These are phyloP conservation scores for Sporothrix globosa DNA, from an alignment of 2,329 filamentous ascomycete genomes.

Conservation along the genomic window DNA sequence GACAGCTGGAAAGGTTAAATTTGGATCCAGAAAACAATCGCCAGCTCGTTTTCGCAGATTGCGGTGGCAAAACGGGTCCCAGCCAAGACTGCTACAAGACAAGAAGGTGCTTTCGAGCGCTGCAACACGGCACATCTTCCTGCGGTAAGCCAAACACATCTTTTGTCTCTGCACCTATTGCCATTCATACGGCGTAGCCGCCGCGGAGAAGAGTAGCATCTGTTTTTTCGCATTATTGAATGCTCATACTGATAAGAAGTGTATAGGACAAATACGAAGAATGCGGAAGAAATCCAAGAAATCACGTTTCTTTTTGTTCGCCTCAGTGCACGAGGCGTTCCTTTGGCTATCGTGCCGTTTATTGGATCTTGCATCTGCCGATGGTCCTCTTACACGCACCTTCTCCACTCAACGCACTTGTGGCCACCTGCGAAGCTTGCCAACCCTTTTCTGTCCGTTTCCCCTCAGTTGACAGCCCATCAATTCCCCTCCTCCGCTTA, in stretches of 20 bases:
- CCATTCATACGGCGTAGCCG: too few species aligned
- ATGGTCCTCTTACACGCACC: constrained; percentile 27
- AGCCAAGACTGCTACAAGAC: constrained; percentile 6
- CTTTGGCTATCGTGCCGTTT: constrained; percentile 8
- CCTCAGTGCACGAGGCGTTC: background rate
- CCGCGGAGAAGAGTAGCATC: too few species aligned
- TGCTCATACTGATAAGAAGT: background rate
- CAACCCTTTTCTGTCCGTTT: constrained; percentile 26
- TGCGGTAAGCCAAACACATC: background rate
- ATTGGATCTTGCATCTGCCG: constrained; percentile 37
- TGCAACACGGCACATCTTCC: constrained; percentile 23
- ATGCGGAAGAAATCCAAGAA: background rate
- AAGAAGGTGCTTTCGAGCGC: background rate
- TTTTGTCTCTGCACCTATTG: background rate
- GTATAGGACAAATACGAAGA: background rate
- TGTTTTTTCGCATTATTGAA: background rate
- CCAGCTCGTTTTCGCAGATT: background rate
- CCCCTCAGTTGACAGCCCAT: constrained; percentile 31
- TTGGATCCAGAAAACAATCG: constrained; percentile 20
- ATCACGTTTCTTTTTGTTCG: background rate
- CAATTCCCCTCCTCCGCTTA: constrained; percentile 1
- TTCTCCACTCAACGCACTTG: constrained; percentile 32
- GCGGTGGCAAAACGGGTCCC: constrained; percentile 5
- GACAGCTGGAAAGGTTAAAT: background rate
- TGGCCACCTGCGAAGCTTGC: constrained; percentile 24